Evolutionary conservation across 768 basidiomycete species (phyloP).

Genomic region (Nidula microcarpa): DNA sequence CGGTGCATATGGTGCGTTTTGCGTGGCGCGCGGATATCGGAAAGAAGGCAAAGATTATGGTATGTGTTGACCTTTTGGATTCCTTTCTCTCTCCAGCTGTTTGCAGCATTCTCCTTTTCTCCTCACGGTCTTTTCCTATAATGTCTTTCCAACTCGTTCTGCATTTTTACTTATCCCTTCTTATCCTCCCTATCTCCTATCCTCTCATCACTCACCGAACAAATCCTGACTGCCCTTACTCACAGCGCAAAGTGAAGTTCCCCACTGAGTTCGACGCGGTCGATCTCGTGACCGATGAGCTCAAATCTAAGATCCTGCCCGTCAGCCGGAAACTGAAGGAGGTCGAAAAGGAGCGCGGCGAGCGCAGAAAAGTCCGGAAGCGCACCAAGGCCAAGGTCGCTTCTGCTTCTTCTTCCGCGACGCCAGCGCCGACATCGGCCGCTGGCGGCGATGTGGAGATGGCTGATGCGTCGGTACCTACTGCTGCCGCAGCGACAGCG

Average conservation of each 20-base stretch:
- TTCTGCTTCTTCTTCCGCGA: conserved; percentile 15
- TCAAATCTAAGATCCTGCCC: conserved; percentile 68
- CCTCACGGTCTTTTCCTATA: neutral
- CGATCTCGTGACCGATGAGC: conserved; percentile 78
- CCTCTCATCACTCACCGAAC: too few species aligned
- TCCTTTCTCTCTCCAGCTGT: neutral
- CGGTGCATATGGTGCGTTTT: conserved; percentile 95
- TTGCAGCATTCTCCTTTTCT: neutral
- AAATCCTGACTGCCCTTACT: too few species aligned
- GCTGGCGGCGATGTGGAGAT: conserved; percentile 11
- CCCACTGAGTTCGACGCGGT: conserved; percentile 83
- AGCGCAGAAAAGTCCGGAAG: conserved; percentile 79
- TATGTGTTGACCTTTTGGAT: conserved; percentile 17
- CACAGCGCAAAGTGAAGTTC: conserved; percentile 88
- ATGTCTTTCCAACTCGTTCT: too few species aligned
- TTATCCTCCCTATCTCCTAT: too few species aligned
- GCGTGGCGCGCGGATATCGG: conserved; percentile 88
- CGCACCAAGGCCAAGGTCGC: conserved; percentile 52
- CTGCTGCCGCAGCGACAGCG: conserved; percentile 1
- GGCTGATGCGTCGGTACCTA: conserved; percentile 12
- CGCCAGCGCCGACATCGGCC: conserved; percentile 9
- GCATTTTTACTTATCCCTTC: too few species aligned
- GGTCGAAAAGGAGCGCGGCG: conserved; percentile 78
- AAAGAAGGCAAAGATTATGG: conserved; percentile 98
- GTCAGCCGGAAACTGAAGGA: conserved; percentile 72